A percentile compares a stretch with the other conserved stretches of the same genome.
phyloP scores from a whole-genome alignment of 495 filamentous ascomycete species.

The Xylaria longipes region DNA sequence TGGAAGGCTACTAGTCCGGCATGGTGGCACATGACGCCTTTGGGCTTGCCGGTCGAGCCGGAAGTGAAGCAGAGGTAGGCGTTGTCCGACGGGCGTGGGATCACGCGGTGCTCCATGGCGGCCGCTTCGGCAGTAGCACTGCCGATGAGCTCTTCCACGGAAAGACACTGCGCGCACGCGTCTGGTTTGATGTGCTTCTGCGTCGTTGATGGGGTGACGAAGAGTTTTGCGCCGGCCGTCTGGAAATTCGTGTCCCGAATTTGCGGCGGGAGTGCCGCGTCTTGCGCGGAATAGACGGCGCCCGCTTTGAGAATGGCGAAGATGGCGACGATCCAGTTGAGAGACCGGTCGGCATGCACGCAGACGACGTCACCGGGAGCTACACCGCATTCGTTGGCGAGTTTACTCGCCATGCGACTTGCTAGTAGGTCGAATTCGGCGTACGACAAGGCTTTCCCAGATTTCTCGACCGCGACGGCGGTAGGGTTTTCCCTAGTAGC shows the following conservation, averaged over 20 bases:
- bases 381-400: slow-evolving; percentile 15
- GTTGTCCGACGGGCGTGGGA: slow-evolving; percentile 14
- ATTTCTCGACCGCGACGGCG: slow-evolving; percentile 28
- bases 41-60: slow-evolving; percentile 45
- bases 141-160: slow-evolving; percentile 9
- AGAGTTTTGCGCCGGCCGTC: slow-evolving; percentile 23
- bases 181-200: slow-evolving; percentile 22
- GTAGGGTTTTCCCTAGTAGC: slow-evolving; percentile 17
- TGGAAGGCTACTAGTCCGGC: slow-evolving; percentile 36
- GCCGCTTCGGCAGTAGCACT: not conserved
- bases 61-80: slow-evolving; percentile 49
- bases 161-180: slow-evolving; percentile 2
- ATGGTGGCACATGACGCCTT: slow-evolving; percentile 39
- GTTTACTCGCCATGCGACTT: slow-evolving; percentile 4
- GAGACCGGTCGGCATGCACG: slow-evolving; percentile 42
- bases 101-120: not conserved
- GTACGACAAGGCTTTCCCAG: slow-evolving; percentile 23
- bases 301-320: slow-evolving; percentile 43
- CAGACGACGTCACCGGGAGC: slow-evolving; percentile 38
- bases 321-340: slow-evolving; percentile 50
- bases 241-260: slow-evolving; percentile 26
- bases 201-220: slow-evolving; percentile 7
- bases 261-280: slow-evolving; percentile 30
- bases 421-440: slow-evolving; percentile 31
- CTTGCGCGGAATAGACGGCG: slow-evolving; percentile 40